Evolutionary conservation across 305 asterid species (phyloP).

Genomic region (Solanum hybrid): DNA sequence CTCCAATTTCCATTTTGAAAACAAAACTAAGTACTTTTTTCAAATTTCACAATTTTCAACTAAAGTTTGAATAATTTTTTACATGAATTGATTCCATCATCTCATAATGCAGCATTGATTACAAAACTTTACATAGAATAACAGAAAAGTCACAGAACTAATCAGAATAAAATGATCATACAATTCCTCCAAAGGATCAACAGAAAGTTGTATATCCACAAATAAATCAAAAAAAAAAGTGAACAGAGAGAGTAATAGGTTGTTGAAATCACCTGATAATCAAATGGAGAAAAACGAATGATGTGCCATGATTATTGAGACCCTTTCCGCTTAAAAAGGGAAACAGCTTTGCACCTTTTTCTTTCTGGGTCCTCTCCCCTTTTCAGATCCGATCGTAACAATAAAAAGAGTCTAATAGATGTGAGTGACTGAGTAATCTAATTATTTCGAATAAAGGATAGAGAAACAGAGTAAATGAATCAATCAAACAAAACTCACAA

Average conservation of each 20-base stretch:
- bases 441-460: neutral
- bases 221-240: neutral
- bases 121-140: neutral
- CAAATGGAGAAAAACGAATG: constrained; percentile 31
- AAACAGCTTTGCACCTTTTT: constrained; percentile 28
- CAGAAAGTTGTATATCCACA: neutral
- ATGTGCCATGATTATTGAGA: constrained; percentile 38
- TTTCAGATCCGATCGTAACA: constrained; percentile 66
- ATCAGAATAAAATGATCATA: neutral
- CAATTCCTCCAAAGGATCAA: neutral
- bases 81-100: neutral
- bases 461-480: neutral
- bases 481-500: constrained; percentile 2
- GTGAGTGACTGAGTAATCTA: constrained; percentile 3
- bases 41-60: neutral
- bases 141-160: neutral
- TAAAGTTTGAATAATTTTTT: neutral
- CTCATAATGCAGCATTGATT: neutral
- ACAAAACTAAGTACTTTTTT: neutral
- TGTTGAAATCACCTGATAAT: constrained; percentile 39
- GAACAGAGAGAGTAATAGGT: neutral
- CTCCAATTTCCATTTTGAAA: neutral
- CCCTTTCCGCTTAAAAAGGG: constrained; percentile 24
- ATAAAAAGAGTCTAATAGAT: constrained; percentile 22
- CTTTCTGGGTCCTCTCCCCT: constrained; percentile 15